Conservation (phyloP, 306 rosid genomes). For the Quercus engelmannii region DNA sequence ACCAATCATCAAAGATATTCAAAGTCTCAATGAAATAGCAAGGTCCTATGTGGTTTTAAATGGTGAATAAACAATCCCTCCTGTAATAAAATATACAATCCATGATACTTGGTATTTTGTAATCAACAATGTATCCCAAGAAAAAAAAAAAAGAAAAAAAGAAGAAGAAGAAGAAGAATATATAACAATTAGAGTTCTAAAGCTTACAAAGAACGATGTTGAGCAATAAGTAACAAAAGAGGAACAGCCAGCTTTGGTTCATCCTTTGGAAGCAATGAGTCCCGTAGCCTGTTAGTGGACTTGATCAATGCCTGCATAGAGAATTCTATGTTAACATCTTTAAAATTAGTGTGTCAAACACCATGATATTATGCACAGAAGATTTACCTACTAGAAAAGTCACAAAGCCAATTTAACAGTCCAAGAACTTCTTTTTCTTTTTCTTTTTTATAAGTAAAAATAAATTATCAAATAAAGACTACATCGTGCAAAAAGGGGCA, state of each 20-base stretch:
- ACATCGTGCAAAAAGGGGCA: no score
- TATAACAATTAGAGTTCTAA: constrained; percentile 1
- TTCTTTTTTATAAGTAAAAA: no score
- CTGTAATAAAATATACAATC: no score
- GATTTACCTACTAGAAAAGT: neutral
- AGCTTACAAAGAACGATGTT: constrained; percentile 95
- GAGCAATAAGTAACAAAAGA: constrained; percentile 87
- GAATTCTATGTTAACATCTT: constrained; percentile 4
- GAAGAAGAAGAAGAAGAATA: neutral
- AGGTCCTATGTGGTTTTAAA: no score
- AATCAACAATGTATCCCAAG: no score
- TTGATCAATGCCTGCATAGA: constrained; percentile 74
- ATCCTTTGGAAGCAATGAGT: constrained; percentile 85
- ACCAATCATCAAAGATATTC: no score
- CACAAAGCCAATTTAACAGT: neutral
- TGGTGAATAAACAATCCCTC: neutral
- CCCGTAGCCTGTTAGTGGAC: constrained; percentile 87
- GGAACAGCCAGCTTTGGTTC: constrained; percentile 88
- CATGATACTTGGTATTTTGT: no score
- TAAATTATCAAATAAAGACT: no score
- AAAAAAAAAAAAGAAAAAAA: no score
- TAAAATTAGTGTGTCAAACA: constrained; percentile 14
- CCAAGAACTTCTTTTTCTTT: neutral
- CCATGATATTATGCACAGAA: constrained; percentile 2
- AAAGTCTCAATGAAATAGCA: no score